These are phyloP conservation scores for Alternaria panax DNA, from an alignment of 2,329 filamentous ascomycete genomes.

Conservation along the genomic window DNA sequence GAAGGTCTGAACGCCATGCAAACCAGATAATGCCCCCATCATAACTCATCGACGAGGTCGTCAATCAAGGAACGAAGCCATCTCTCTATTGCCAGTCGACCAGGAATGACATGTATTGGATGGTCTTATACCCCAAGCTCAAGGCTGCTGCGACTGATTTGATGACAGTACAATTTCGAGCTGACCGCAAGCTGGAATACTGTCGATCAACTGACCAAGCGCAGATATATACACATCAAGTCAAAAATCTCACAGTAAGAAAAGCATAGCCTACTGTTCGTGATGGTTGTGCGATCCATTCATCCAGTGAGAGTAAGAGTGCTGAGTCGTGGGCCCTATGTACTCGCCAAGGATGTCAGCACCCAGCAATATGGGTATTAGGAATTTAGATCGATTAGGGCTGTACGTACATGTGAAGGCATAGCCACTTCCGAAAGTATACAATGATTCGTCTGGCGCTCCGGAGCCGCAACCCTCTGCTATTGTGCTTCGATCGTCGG, in stretches of 20 bases:
- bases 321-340: conserved; percentile 27
- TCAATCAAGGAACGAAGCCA: neutral
- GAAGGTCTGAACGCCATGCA: neutral
- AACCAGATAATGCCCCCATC: neutral
- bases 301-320: conserved; percentile 25
- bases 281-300: neutral
- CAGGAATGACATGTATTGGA: neutral
- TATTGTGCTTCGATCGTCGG: neutral
- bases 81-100: neutral
- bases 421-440: conserved; percentile 12
- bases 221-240: neutral
- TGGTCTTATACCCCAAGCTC: neutral
- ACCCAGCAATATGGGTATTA: conserved; percentile 16
- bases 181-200: neutral
- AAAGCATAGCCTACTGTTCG: neutral
- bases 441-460: neutral
- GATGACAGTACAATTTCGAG: neutral
- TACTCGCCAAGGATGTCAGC: conserved; percentile 26
- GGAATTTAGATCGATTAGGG: neutral
- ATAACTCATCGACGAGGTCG: neutral
- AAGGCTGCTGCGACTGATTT: neutral
- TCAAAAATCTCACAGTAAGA: neutral
- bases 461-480: neutral
- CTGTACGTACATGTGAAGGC: conserved; percentile 22
- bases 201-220: neutral